phyloP scores from a whole-genome alignment of 768 basidiomycete species.

The Pisolithus tinctorius region DNA sequence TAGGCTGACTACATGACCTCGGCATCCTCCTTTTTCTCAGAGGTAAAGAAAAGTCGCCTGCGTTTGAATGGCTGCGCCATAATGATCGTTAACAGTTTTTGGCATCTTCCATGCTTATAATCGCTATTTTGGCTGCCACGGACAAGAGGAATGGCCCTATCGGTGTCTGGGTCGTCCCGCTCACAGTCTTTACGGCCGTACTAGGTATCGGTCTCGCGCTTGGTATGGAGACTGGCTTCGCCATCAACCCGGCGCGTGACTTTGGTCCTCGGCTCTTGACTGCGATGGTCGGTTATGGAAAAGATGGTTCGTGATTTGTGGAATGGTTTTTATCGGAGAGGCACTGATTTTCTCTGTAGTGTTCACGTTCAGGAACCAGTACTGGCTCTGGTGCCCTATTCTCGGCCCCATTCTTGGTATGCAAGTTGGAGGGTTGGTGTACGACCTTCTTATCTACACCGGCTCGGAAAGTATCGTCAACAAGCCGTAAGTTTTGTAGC shows the following conservation, averaged over 20 bases:
- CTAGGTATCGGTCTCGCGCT: slow-evolving; percentile 53
- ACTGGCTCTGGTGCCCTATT: slow-evolving; percentile 71
- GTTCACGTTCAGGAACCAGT: slow-evolving; percentile 41
- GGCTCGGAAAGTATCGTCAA: slow-evolving; percentile 51
- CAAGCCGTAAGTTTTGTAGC: slow-evolving; percentile 33
- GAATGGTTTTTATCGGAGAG: not conserved
- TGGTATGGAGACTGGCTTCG: slow-evolving; percentile 61
- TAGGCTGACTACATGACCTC: slow-evolving; percentile 37
- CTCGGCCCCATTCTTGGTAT: slow-evolving; percentile 55
- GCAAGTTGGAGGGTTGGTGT: slow-evolving; percentile 45
- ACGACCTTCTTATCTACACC: slow-evolving; percentile 52
- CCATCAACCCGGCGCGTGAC: slow-evolving; percentile 69
- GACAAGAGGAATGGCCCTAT: slow-evolving; percentile 48
- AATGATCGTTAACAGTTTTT: slow-evolving; percentile 37
- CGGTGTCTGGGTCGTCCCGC: slow-evolving; percentile 44
- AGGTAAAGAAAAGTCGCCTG: slow-evolving; percentile 19
- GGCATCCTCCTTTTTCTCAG: slow-evolving; percentile 40
- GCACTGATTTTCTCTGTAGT: slow-evolving; percentile 5
- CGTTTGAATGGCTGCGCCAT: not conserved
- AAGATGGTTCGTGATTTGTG: slow-evolving; percentile 32
- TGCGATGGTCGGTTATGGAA: slow-evolving; percentile 66
- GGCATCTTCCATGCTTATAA: slow-evolving; percentile 45
- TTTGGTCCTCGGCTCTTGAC: slow-evolving; percentile 63
- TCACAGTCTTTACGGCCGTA: slow-evolving; percentile 49
- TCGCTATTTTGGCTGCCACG: slow-evolving; percentile 45